A percentile compares a stretch with the other conserved stretches of the same genome.
phyloP scores from a whole-genome alignment of 179 eudicot genomes.

The Silene vulgaris region DNA sequence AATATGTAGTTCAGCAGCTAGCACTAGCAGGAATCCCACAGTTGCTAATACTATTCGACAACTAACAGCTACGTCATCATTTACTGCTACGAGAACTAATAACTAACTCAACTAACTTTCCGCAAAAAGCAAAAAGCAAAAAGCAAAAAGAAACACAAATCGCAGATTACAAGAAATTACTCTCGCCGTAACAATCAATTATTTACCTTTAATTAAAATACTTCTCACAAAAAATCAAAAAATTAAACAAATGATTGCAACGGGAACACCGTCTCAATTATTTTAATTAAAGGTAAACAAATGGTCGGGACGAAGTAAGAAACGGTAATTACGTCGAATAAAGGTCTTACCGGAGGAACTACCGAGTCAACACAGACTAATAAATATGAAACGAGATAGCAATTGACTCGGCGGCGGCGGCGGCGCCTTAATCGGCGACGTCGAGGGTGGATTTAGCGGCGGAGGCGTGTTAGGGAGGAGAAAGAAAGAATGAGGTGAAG shows the following conservation, averaged over 20 bases:
- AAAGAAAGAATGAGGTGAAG: not conserved
- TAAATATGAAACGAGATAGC: not conserved
- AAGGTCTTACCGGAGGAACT: not conserved
- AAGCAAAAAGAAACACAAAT: not conserved
- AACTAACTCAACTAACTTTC: constrained; percentile 1
- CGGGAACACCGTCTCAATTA: too few species aligned
- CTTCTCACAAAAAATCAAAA: too few species aligned
- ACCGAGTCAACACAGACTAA: not conserved
- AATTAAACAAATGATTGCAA: too few species aligned
- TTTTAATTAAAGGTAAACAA: too few species aligned
- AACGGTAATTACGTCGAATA: too few species aligned
- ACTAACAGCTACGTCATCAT: not conserved
- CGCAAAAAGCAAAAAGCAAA: not conserved
- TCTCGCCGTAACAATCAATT: too few species aligned
- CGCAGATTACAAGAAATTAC: not conserved
- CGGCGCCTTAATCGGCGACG: not conserved
- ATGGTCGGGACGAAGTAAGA: too few species aligned
- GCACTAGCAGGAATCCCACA: not conserved
- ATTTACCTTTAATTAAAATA: too few species aligned
- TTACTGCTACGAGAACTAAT: not conserved
- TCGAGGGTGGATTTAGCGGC: not conserved
- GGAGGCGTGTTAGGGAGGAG: not conserved
- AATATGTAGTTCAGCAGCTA: too few species aligned
- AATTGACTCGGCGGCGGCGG: not conserved
- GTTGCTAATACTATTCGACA: not conserved